Evolutionary conservation across 768 basidiomycete genomes (phyloP).

Genomic region (Epithele typhae): DNA sequence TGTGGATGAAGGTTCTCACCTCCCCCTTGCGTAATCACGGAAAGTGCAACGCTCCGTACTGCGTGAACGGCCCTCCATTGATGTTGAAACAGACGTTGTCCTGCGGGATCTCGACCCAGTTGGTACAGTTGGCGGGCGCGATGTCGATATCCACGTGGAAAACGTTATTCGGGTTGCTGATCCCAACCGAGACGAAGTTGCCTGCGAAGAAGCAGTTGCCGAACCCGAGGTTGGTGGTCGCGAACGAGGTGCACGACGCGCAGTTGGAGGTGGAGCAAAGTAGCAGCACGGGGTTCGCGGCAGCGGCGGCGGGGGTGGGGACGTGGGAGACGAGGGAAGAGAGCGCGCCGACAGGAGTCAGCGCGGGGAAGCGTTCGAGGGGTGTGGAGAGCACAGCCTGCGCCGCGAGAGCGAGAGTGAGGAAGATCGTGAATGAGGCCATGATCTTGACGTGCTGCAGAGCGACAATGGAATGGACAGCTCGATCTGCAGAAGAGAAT

Average conservation of each 20-base stretch:
- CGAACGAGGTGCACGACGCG: background rate
- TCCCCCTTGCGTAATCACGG: too few relatives aligned
- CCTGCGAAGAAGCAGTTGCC: background rate
- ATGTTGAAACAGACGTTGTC: background rate
- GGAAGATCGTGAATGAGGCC: too few relatives aligned
- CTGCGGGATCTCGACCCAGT: background rate
- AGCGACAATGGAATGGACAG: too few relatives aligned
- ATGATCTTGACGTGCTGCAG: too few relatives aligned
- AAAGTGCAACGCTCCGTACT: background rate
- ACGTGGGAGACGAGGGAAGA: too few relatives aligned
- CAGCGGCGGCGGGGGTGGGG: background rate
- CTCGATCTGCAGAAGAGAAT: too few relatives aligned
- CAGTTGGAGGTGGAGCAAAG: background rate
- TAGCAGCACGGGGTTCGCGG: background rate
- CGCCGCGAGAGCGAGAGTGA: too few relatives aligned
- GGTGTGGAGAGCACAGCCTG: too few relatives aligned
- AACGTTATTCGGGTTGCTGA: background rate
- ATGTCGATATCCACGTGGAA: background rate
- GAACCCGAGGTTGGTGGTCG: background rate
- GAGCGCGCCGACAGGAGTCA: too few relatives aligned
- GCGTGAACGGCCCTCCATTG: background rate
- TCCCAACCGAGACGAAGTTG: background rate
- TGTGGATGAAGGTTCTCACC: too few relatives aligned
- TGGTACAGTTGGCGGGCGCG: background rate
- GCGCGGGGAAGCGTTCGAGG: too few relatives aligned